Conservation (phyloP, 768 basidiomycete genomes). For the Crucibulum laeve region DNA sequence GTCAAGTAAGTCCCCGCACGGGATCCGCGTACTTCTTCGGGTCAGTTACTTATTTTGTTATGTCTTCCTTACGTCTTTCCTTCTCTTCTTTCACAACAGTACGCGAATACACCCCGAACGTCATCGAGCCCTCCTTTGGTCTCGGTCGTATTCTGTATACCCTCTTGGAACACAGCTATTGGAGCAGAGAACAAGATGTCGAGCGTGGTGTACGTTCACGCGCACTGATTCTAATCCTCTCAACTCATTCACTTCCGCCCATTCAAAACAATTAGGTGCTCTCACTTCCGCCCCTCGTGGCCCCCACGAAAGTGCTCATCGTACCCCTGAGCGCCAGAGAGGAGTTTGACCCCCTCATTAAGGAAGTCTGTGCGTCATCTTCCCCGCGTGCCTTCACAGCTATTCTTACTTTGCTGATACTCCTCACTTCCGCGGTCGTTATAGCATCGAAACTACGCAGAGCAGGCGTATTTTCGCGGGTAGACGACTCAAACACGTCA, state of each 20-base stretch:
- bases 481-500: slow-evolving; percentile 92
- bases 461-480: slow-evolving; percentile 87
- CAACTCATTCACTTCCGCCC: not conserved
- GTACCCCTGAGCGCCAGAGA: slow-evolving; percentile 87
- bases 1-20: slow-evolving; percentile 59
- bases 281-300: slow-evolving; percentile 84
- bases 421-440: slow-evolving; percentile 1
- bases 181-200: slow-evolving; percentile 89
- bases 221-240: slow-evolving; percentile 1
- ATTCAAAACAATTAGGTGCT: slow-evolving; percentile 58
- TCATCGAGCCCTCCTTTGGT: slow-evolving; percentile 98
- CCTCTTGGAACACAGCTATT: slow-evolving; percentile 93
- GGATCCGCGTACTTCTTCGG: too few species aligned
- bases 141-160: slow-evolving; percentile 94
- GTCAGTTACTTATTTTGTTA: too few species aligned
- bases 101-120: slow-evolving; percentile 94
- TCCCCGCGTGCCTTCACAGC: slow-evolving; percentile 5
- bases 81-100: slow-evolving; percentile 39
- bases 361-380: slow-evolving; percentile 79
- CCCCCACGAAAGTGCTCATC: slow-evolving; percentile 95
- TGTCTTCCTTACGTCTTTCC: slow-evolving; percentile 13
- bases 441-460: slow-evolving; percentile 82
- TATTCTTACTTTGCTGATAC: slow-evolving; percentile 3
- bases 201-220: slow-evolving; percentile 73
- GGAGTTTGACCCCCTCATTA: slow-evolving; percentile 79